phyloP scores from a whole-genome alignment of 805 yeast species.

The Yueomyces sp. region DNA sequence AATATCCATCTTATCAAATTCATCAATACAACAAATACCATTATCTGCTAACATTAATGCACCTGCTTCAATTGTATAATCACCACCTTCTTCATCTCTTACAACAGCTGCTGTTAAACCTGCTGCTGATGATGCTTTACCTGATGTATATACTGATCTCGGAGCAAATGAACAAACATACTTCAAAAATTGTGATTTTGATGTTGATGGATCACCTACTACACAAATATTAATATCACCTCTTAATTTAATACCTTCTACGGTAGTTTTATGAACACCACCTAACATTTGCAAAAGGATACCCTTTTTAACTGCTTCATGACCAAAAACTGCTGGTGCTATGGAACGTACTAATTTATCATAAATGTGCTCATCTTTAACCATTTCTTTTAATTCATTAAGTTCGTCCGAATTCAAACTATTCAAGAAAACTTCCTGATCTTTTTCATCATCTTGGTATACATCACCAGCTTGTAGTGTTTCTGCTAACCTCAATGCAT shows the following conservation, averaged over 20 bases:
- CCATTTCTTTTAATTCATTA: slow-evolving; percentile 78
- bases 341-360: slow-evolving; percentile 74
- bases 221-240: slow-evolving; percentile 95
- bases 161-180: slow-evolving; percentile 88
- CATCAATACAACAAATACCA: slow-evolving; percentile 97
- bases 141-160: slow-evolving; percentile 91
- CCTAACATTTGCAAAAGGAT: slow-evolving; percentile 77
- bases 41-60: slow-evolving; percentile 97
- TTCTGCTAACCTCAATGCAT: slow-evolving; percentile 6
- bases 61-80: slow-evolving; percentile 95
- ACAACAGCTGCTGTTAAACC: slow-evolving; percentile 98
- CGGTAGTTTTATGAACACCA: slow-evolving; percentile 88
- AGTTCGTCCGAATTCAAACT: slow-evolving; percentile 73
- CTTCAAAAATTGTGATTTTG: slow-evolving; percentile 90
- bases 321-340: slow-evolving; percentile 95
- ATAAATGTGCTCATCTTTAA: slow-evolving; percentile 74
- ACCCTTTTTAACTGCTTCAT: slow-evolving; percentile 88
- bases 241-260: slow-evolving; percentile 87
- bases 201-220: slow-evolving; percentile 96
- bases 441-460: slow-evolving; percentile 40
- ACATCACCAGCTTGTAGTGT: slow-evolving; percentile 15
- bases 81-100: slow-evolving; percentile 94
- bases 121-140: slow-evolving; percentile 97
- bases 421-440: slow-evolving; percentile 69
- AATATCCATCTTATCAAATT: slow-evolving; percentile 95